Conservation (phyloP, 352 stramenopile species). For the Globisporangium cederbergense region DNA sequence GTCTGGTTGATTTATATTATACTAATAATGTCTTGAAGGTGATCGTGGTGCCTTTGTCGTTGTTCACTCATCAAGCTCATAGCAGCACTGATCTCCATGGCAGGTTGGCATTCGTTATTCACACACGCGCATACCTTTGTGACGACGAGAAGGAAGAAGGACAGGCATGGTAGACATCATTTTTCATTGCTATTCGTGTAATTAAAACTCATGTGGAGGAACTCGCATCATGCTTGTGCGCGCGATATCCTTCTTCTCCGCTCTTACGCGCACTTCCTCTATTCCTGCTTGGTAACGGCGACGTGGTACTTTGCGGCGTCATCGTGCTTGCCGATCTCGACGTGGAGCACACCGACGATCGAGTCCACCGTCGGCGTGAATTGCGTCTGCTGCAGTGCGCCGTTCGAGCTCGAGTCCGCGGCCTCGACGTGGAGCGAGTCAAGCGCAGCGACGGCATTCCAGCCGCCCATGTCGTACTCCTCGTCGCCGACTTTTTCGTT, state of each 20-base stretch:
- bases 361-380: conserved; percentile 54
- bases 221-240: neutral
- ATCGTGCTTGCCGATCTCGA: conserved; percentile 48
- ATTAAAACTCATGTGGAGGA: neutral
- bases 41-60: neutral
- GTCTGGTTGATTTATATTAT: conserved; percentile 8
- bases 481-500: conserved; percentile 47
- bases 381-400: conserved; percentile 30
- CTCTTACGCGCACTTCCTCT: conserved; percentile 6
- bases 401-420: conserved; percentile 16
- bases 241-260: neutral
- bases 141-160: too few relatives aligned
- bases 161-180: too few relatives aligned
- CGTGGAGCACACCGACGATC: conserved; percentile 58
- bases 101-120: too few relatives aligned
- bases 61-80: neutral
- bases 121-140: too few relatives aligned
- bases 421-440: conserved; percentile 55
- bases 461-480: conserved; percentile 79
- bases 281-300: conserved; percentile 37
- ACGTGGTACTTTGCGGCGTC: conserved; percentile 35
- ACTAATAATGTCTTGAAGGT: conserved; percentile 10
- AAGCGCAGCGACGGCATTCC: conserved; percentile 60
- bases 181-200: neutral
- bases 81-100: too few relatives aligned